Evolutionary conservation across 768 basidiomycete genomes (phyloP).

Genomic region (Boletus tylopilopsis): DNA sequence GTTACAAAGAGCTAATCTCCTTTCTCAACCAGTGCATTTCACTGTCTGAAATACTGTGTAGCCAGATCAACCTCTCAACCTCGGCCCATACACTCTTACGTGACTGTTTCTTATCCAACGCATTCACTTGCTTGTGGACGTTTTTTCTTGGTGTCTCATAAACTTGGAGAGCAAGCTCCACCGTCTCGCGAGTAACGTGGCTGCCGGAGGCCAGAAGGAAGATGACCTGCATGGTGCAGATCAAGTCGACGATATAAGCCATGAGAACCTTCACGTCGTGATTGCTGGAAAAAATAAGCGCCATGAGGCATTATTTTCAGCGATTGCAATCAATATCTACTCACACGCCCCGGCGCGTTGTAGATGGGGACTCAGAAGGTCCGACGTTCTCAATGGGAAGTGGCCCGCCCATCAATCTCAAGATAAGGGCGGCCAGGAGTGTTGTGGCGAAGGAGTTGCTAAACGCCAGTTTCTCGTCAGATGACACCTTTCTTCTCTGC

Average conservation of each 20-base stretch:
- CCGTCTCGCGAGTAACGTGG: not conserved
- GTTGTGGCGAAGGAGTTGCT: too few relatives aligned
- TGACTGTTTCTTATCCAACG: constrained; percentile 1
- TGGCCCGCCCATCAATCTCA: too few relatives aligned
- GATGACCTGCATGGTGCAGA: constrained; percentile 15
- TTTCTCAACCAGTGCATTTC: constrained; percentile 1
- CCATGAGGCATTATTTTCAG: not conserved
- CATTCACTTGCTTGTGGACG: not conserved
- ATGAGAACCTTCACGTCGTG: constrained; percentile 15
- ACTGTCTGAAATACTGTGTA: constrained; percentile 3
- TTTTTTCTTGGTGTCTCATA: not conserved
- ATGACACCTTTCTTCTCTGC: too few relatives aligned
- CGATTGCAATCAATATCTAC: not conserved
- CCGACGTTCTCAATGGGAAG: too few relatives aligned
- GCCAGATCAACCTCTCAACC: constrained; percentile 13
- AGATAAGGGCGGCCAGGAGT: too few relatives aligned
- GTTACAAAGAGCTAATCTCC: too few relatives aligned
- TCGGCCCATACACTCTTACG: constrained; percentile 13
- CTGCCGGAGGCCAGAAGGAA: not conserved
- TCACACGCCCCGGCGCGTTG: constrained; percentile 10
- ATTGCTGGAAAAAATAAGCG: not conserved
- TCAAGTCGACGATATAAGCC: constrained; percentile 10
- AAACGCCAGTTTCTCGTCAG: too few relatives aligned
- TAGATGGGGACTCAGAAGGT: not conserved
- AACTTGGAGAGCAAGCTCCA: not conserved